Evolutionary conservation across 2,329 filamentous ascomycete species (phyloP).

Genomic region (Fusarium albosuccineum): DNA sequence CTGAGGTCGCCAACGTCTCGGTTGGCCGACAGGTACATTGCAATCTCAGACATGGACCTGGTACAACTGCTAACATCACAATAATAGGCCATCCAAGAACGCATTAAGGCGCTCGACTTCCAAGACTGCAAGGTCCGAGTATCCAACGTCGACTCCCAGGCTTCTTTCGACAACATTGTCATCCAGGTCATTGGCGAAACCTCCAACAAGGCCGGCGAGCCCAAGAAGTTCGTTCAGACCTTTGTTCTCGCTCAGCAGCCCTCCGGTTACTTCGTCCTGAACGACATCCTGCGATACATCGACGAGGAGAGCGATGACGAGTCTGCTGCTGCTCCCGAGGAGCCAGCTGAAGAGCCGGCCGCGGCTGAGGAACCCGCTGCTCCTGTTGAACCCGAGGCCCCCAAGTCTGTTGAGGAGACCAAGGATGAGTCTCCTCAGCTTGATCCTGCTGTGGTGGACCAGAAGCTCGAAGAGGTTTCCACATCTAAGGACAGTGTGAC

Average conservation of each 20-base stretch:
- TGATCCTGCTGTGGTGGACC: conserved; percentile 71
- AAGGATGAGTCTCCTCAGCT: conserved; percentile 49
- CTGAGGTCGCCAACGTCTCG: conserved; percentile 86
- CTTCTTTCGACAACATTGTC: conserved; percentile 91
- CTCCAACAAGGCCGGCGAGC: conserved; percentile 90
- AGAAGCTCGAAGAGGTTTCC: conserved; percentile 79
- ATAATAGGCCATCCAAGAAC: conserved; percentile 88
- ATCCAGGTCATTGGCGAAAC: conserved; percentile 99
- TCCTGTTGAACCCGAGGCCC: conserved; percentile 51
- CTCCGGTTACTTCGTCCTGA: conserved; percentile 97
- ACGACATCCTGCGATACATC: conserved; percentile 97
- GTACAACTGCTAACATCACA: conserved; percentile 24
- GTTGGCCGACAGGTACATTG: conserved; percentile 82
- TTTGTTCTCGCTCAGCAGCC: conserved; percentile 97
- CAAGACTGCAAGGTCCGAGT: conserved; percentile 99
- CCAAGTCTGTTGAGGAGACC: conserved; percentile 46
- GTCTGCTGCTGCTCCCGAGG: conserved; percentile 54
- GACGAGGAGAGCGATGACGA: conserved; percentile 85
- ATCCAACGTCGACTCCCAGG: conserved; percentile 96
- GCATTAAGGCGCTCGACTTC: conserved; percentile 92
- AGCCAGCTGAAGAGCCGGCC: conserved; percentile 52
- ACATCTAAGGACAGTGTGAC: conserved; percentile 53
- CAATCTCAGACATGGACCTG: not conserved
- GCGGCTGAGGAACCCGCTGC: conserved; percentile 46
- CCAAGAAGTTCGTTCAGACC: conserved; percentile 97